Percentiles rank a stretch among this genome's conserved stretches.
phyloP scores from a whole-genome alignment of 805 yeast species.

The Kodamaea restingae region DNA sequence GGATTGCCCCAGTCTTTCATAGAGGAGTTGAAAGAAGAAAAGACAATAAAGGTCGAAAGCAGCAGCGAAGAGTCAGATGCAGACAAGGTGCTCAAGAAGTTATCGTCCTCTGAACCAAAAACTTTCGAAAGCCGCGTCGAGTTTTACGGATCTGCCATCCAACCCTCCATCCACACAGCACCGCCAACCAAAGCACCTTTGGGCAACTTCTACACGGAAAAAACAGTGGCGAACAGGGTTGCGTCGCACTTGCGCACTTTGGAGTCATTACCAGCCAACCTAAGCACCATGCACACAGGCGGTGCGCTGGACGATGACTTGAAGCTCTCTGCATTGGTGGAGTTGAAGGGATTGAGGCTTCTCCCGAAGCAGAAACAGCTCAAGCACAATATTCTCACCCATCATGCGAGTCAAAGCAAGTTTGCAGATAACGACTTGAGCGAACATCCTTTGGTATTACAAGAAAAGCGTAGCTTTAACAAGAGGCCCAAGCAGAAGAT shows the following conservation, averaged over 20 bases:
- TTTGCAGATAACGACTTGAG: slow-evolving; percentile 48
- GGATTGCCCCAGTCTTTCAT: slow-evolving; percentile 54
- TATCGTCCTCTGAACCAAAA: slow-evolving; percentile 1
- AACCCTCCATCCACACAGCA: slow-evolving; percentile 18
- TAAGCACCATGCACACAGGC: slow-evolving; percentile 51
- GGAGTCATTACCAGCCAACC: slow-evolving; percentile 63
- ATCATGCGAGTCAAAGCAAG: slow-evolving; percentile 54
- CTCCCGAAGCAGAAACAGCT: slow-evolving; percentile 67
- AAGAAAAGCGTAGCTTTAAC: slow-evolving; percentile 67
- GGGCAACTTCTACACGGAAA: slow-evolving; percentile 52
- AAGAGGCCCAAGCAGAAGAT: slow-evolving; percentile 66
- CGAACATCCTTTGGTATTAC: slow-evolving; percentile 52
- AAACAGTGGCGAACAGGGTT: slow-evolving; percentile 49
- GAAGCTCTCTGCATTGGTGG: slow-evolving; percentile 64
- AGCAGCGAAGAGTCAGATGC: background rate
- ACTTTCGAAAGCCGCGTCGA: slow-evolving; percentile 36
- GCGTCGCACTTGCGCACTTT: slow-evolving; percentile 55
- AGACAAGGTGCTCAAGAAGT: background rate
- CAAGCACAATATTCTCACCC: slow-evolving; percentile 56
- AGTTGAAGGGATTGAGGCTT: slow-evolving; percentile 62
- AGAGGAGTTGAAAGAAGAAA: slow-evolving; percentile 21
- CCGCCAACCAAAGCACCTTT: slow-evolving; percentile 40
- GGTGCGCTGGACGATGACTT: slow-evolving; percentile 38
- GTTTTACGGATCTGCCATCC: slow-evolving; percentile 35
- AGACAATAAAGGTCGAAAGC: background rate